Evolutionary conservation across 176 grass and related monocot genomes (phyloP).

Genomic region (Guadua angustifolia): DNA sequence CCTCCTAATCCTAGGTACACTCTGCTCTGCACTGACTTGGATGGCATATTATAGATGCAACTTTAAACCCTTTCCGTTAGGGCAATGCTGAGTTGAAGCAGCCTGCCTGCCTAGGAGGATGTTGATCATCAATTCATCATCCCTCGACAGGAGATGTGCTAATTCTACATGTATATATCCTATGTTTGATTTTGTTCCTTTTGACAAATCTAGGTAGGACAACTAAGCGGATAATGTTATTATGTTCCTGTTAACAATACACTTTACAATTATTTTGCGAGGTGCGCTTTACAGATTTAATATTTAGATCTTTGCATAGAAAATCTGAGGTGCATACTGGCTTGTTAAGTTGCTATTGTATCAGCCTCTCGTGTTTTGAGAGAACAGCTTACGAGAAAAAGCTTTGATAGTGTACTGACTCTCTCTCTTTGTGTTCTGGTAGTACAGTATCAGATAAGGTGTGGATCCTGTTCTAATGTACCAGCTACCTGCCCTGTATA

Average conservation of each 20-base stretch:
- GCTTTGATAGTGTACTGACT: neutral
- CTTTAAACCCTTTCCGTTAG: neutral
- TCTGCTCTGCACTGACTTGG: constrained; percentile 4
- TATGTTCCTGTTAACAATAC: too few relatives aligned
- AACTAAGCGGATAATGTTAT: too few relatives aligned
- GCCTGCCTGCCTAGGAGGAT: neutral
- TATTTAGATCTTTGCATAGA: too few relatives aligned
- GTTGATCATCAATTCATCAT: neutral
- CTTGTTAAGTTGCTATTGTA: too few relatives aligned
- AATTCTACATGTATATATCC: neutral
- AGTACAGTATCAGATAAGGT: too few relatives aligned
- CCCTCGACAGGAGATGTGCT: neutral
- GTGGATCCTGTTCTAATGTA: too few relatives aligned
- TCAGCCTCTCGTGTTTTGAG: neutral
- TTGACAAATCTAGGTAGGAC: neutral
- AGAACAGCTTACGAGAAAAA: neutral
- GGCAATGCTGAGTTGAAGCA: constrained; percentile 4
- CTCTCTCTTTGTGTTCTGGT: neutral
- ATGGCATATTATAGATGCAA: neutral
- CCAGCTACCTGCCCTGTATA: neutral
- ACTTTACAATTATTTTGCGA: too few relatives aligned
- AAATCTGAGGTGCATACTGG: too few relatives aligned
- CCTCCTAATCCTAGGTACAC: neutral
- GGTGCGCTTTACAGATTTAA: too few relatives aligned
- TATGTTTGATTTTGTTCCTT: neutral